These are phyloP conservation scores for Fusarium sp. DNA, from an alignment of 2,329 filamentous ascomycete genomes.

Conservation along the genomic window DNA sequence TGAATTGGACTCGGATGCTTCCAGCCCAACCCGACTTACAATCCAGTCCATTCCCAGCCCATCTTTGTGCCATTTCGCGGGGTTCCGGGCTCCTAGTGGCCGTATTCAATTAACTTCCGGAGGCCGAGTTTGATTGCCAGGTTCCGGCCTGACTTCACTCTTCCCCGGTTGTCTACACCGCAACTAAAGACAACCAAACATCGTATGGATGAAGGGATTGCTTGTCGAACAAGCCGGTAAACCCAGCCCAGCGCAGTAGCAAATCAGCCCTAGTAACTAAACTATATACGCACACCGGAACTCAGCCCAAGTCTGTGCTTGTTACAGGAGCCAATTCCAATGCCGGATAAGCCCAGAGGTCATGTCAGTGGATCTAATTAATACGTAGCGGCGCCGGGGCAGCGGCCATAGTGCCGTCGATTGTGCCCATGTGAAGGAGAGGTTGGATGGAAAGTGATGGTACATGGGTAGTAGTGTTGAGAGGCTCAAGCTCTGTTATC, in stretches of 20 bases:
- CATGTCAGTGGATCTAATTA: constrained; percentile 33
- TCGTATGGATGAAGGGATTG: constrained; percentile 16
- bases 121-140: constrained; percentile 23
- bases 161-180: constrained; percentile 34
- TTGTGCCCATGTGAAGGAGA: constrained; percentile 31
- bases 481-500: constrained; percentile 10
- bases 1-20: not conserved
- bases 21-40: not conserved
- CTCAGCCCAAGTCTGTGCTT: constrained; percentile 31
- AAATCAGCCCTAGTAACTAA: constrained; percentile 17
- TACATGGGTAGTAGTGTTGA: too few species aligned
- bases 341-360: constrained; percentile 27
- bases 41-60: constrained; percentile 29
- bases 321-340: constrained; percentile 38
- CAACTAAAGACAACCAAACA: constrained; percentile 17
- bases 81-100: constrained; percentile 35
- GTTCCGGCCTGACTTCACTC: constrained; percentile 17
- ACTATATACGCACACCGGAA: constrained; percentile 5
- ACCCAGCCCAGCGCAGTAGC: not conserved
- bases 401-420: not conserved
- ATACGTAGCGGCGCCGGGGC: constrained; percentile 14
- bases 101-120: constrained; percentile 22
- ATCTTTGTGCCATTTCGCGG: constrained; percentile 29
- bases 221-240: constrained; percentile 12
- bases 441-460: constrained; percentile 31